phyloP scores from a whole-genome alignment of 495 filamentous ascomycete genomes.

The Aspergillus sclerotiicarbonarius region DNA sequence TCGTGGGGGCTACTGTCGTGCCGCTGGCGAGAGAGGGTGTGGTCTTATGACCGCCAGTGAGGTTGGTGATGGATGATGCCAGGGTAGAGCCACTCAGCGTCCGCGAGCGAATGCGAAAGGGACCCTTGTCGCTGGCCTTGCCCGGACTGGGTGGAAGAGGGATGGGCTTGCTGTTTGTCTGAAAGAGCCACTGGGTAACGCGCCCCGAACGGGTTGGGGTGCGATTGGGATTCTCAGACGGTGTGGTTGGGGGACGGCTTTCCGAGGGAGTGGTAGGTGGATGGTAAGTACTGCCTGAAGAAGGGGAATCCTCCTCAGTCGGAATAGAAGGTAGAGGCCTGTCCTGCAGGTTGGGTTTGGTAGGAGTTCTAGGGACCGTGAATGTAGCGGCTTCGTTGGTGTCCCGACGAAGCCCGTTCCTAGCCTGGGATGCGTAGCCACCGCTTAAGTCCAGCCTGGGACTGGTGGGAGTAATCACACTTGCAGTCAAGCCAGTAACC shows the following conservation, averaged over 20 bases:
- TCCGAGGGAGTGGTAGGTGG: conserved; percentile 17
- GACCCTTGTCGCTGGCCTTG: conserved; percentile 22
- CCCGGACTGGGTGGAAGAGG: conserved; percentile 8
- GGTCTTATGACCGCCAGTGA: conserved; percentile 18
- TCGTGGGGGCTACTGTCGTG: conserved; percentile 25
- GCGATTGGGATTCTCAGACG: conserved; percentile 18
- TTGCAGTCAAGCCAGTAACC: conserved; percentile 16
- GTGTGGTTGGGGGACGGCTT: conserved; percentile 18
- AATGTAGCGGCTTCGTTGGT: conserved; percentile 5
- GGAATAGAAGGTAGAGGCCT: conserved; percentile 18
- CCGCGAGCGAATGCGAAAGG: conserved; percentile 36
- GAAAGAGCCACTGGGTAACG: conserved; percentile 37
- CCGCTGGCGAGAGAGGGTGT: conserved; percentile 31
- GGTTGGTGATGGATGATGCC: conserved; percentile 29
- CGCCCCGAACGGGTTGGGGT: conserved; percentile 26
- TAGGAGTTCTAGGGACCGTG: conserved; percentile 11
- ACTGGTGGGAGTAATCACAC: conserved; percentile 11
- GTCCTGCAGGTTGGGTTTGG: conserved; percentile 19
- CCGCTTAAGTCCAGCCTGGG: conserved; percentile 15
- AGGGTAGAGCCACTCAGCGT: conserved; percentile 43
- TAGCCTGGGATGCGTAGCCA: conserved; percentile 3
- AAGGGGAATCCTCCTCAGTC: conserved; percentile 4
- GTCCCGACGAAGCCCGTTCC: conserved; percentile 1
- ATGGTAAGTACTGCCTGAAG: conserved; percentile 2
- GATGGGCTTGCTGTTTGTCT: conserved; percentile 14